Percentiles rank a stretch among this genome's conserved stretches.
Evolutionary conservation across 768 basidiomycete genomes (phyloP).

Genomic region (Russula dissimulans): DNA sequence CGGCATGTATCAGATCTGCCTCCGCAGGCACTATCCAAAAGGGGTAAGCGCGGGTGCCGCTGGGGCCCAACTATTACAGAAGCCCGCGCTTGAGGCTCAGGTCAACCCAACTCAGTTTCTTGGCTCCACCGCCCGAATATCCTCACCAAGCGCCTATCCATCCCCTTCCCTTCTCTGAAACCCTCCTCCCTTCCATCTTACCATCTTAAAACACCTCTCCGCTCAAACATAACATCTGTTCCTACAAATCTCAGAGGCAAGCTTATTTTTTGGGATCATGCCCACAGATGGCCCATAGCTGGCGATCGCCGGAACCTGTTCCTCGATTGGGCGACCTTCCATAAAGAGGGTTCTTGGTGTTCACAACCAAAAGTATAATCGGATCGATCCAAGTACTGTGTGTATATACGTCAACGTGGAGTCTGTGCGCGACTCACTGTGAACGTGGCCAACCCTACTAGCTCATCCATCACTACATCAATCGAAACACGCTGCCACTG

Average conservation of each 20-base stretch:
- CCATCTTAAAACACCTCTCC: neutral
- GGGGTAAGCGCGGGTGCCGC: conserved; percentile 18
- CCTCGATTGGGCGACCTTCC: conserved; percentile 4
- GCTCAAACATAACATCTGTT: neutral
- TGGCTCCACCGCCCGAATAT: conserved; percentile 3
- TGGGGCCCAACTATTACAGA: conserved; percentile 18
- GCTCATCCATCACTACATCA: neutral
- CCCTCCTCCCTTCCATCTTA: neutral
- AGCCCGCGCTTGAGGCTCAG: conserved; percentile 18
- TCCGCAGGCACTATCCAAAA: conserved; percentile 17
- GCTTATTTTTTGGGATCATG: neutral
- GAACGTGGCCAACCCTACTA: no score
- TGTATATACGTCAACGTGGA: no score
- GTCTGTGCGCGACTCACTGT: no score
- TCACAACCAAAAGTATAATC: neutral
- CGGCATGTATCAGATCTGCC: conserved; percentile 11
- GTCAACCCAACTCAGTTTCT: conserved; percentile 12
- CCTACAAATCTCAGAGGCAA: neutral
- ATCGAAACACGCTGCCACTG: neutral
- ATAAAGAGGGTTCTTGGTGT: conserved; percentile 1
- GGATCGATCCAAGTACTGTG: neutral
- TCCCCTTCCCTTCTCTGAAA: conserved; percentile 4
- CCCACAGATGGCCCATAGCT: neutral
- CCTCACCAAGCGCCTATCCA: conserved; percentile 8
- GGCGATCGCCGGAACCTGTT: conserved; percentile 15